Evolutionary conservation across 345 rosid species (phyloP).

Genomic region (Salix exigua): DNA sequence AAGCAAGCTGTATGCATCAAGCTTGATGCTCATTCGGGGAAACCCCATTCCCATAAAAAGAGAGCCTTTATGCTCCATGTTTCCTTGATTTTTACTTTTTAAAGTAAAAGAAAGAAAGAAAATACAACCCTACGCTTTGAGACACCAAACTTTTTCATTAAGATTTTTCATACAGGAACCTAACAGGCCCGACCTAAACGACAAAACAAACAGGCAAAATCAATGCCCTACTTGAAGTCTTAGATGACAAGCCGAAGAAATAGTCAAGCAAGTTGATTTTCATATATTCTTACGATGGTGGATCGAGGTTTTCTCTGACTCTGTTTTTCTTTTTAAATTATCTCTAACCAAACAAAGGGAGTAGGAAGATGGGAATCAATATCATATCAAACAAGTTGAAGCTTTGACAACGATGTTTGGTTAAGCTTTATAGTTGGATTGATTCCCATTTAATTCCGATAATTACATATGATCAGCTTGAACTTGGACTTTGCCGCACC

Average conservation of each 20-base stretch:
- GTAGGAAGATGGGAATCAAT: not conserved
- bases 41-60: not conserved
- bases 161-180: not conserved
- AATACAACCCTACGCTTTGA: too few relatives aligned
- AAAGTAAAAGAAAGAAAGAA: not conserved
- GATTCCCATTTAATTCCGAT: not conserved
- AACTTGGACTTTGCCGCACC: conserved; percentile 58
- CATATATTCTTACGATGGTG: not conserved
- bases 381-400: conserved; percentile 14
- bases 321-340: not conserved
- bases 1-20: conserved; percentile 8
- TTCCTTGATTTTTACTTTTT: conserved; percentile 14
- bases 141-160: not conserved
- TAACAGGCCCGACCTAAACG: not conserved
- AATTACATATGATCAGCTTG: not conserved
- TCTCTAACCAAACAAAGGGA: conserved; percentile 4
- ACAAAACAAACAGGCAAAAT: not conserved
- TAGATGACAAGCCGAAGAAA: not conserved
- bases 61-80: conserved; percentile 3
- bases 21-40: not conserved
- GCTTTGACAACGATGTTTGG: conserved; percentile 17
- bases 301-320: not conserved
- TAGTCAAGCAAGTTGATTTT: not conserved
- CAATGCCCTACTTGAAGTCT: not conserved
- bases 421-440: not conserved